Evolutionary conservation across 1,284 basidiomycete species (phyloP).

Genomic region (Pascua sp.): DNA sequence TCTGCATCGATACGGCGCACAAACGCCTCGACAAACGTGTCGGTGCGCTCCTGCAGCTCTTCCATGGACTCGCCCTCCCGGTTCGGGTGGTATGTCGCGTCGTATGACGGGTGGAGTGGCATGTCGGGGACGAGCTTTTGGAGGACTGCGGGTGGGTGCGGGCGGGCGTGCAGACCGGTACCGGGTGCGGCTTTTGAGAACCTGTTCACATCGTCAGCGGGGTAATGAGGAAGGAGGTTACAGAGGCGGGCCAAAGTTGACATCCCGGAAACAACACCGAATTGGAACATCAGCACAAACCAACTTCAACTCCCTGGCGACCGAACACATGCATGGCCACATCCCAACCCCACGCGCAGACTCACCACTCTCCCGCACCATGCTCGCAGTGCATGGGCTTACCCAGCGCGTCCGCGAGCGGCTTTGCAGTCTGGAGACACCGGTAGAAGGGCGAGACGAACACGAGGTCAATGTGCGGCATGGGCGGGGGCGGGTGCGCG

Average conservation of each 20-base stretch:
- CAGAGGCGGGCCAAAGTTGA: too few species aligned
- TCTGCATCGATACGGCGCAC: constrained; percentile 39
- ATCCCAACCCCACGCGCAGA: too few species aligned
- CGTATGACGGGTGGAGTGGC: constrained; percentile 31
- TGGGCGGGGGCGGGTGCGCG: constrained; percentile 21
- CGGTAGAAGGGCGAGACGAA: constrained; percentile 51
- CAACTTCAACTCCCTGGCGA: too few species aligned
- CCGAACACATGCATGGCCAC: too few species aligned
- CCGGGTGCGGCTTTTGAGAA: neutral
- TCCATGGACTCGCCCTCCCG: constrained; percentile 49
- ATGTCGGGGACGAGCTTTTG: constrained; percentile 30
- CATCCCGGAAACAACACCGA: too few species aligned
- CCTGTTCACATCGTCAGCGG: neutral
- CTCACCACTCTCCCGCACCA: constrained; percentile 8
- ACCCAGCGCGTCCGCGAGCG: constrained; percentile 35
- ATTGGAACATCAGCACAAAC: too few species aligned
- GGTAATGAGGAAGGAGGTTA: neutral
- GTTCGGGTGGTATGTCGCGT: constrained; percentile 49
- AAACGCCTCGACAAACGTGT: constrained; percentile 40
- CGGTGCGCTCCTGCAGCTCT: constrained; percentile 46
- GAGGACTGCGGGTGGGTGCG: constrained; percentile 1
- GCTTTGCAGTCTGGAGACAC: constrained; percentile 52
- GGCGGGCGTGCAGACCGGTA: constrained; percentile 45
- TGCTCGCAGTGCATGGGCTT: constrained; percentile 4
- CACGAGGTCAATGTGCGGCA: constrained; percentile 39